A percentile compares a stretch with the other conserved stretches of the same genome.
phyloP scores from a whole-genome alignment of 306 rosid genomes.

The Prunus armeniaca region DNA sequence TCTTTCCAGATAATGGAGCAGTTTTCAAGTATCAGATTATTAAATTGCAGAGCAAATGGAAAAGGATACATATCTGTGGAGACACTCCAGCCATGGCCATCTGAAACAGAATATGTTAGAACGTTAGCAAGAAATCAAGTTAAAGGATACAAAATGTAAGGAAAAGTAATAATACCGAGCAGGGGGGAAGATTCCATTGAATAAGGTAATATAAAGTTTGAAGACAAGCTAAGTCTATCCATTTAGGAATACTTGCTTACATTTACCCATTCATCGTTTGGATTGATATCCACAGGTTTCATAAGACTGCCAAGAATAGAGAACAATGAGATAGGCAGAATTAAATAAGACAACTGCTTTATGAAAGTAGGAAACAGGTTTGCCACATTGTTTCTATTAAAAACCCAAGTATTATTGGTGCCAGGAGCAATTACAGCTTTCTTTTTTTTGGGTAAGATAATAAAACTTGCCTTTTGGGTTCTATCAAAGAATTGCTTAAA shows the following conservation, averaged over 20 bases:
- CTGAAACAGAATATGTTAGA: constrained; percentile 50
- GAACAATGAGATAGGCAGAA: constrained; percentile 15
- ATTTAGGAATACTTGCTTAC: constrained; percentile 52
- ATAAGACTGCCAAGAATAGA: constrained; percentile 69
- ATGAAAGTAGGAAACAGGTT: constrained; percentile 8
- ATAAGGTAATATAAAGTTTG: background rate
- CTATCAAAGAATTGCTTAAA: background rate
- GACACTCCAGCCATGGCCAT: constrained; percentile 92
- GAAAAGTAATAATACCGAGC: constrained; percentile 11
- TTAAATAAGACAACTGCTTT: background rate
- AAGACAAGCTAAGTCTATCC: background rate
- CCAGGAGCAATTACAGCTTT: constrained; percentile 10
- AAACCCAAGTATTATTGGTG: constrained; percentile 13
- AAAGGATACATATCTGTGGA: constrained; percentile 97
- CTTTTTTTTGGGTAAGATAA: background rate
- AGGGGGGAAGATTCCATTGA: background rate
- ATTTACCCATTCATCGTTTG: constrained; percentile 89
- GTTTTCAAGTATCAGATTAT: constrained; percentile 3
- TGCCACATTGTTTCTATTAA: constrained; percentile 7
- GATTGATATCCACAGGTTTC: constrained; percentile 91
- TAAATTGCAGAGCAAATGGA: background rate
- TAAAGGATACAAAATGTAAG: background rate
- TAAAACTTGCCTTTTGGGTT: background rate
- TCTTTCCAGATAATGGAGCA: constrained; percentile 14
- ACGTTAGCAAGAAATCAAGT: constrained; percentile 27